A percentile compares a stretch with the other conserved stretches of the same genome.
These are phyloP conservation scores for Zygosaccharomyces rouxii DNA, from an alignment of 805 yeast species.

Conservation along the genomic window DNA sequence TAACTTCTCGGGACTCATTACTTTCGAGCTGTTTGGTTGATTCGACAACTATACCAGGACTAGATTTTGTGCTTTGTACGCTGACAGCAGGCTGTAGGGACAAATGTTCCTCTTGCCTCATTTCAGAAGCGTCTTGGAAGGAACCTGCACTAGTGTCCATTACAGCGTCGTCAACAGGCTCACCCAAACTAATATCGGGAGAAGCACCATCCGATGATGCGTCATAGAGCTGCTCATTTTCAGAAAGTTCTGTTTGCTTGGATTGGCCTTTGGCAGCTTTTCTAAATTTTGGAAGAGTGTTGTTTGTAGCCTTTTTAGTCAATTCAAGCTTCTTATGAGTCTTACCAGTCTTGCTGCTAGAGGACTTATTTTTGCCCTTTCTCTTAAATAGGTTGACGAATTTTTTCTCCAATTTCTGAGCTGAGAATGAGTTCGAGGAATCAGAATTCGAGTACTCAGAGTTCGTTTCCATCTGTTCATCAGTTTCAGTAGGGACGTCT, in stretches of 20 bases:
- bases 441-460: slow-evolving; percentile 3
- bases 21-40: slow-evolving; percentile 22
- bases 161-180: slow-evolving; percentile 10
- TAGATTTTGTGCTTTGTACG: slow-evolving; percentile 13
- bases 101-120: slow-evolving; percentile 7
- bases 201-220: neutral
- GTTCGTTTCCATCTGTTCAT: neutral
- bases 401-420: slow-evolving; percentile 24
- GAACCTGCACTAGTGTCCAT: neutral
- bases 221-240: neutral
- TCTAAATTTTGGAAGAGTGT: slow-evolving; percentile 13
- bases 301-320: slow-evolving; percentile 12
- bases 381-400: slow-evolving; percentile 23
- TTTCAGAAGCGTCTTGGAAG: neutral
- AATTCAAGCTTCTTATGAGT: slow-evolving; percentile 4
- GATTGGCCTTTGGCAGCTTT: slow-evolving; percentile 9
- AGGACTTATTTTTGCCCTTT: slow-evolving; percentile 9
- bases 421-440: slow-evolving; percentile 3
- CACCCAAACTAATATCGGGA: neutral
- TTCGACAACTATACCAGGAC: slow-evolving; percentile 14
- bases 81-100: slow-evolving; percentile 19
- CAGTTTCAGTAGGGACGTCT: neutral
- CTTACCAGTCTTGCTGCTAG: slow-evolving; percentile 2
- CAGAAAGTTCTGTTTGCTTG: slow-evolving; percentile 8
- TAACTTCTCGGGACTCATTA: slow-evolving; percentile 23